A percentile compares a stretch with the other conserved stretches of the same genome.
phyloP scores from a whole-genome alignment of 768 basidiomycete genomes.

The Leccinum uliginosum region DNA sequence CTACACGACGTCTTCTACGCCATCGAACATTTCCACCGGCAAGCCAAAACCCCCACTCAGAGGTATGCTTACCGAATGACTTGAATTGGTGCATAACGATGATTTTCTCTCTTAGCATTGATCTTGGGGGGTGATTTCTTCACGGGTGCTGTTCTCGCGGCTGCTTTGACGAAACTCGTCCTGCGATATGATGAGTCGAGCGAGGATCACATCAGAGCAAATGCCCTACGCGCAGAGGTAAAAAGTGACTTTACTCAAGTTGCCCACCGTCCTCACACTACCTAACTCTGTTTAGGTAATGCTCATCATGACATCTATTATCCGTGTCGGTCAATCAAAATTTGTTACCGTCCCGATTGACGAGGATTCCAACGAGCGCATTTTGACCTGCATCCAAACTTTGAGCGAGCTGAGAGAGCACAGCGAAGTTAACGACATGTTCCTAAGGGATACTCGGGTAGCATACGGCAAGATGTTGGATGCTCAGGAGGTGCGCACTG shows the following conservation, averaged over 20 bases:
- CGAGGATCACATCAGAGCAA: slow-evolving; percentile 51
- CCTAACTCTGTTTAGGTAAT: slow-evolving; percentile 55
- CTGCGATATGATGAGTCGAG: slow-evolving; percentile 60
- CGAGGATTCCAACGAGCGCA: slow-evolving; percentile 95
- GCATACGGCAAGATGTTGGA: slow-evolving; percentile 96
- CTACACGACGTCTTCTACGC: slow-evolving; percentile 54
- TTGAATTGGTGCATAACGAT: background rate
- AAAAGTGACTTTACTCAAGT: background rate
- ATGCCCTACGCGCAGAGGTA: slow-evolving; percentile 84
- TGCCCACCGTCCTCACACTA: background rate
- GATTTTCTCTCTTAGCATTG: slow-evolving; percentile 46
- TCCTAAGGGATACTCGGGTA: slow-evolving; percentile 81
- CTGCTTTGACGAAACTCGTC: slow-evolving; percentile 87
- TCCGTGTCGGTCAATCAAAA: slow-evolving; percentile 96
- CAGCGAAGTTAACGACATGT: slow-evolving; percentile 60
- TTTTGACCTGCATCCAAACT: slow-evolving; percentile 93
- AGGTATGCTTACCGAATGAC: slow-evolving; percentile 38
- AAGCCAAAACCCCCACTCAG: slow-evolving; percentile 91
- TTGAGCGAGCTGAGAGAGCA: slow-evolving; percentile 72
- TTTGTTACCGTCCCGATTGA: slow-evolving; percentile 94
- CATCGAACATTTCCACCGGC: slow-evolving; percentile 70
- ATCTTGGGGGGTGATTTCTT: slow-evolving; percentile 97
- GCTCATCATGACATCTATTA: slow-evolving; percentile 96
- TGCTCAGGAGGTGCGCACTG: slow-evolving; percentile 73
- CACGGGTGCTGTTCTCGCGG: slow-evolving; percentile 87